Conservation (phyloP, 73 alveolate species). For the Uronychia setigera region DNA sequence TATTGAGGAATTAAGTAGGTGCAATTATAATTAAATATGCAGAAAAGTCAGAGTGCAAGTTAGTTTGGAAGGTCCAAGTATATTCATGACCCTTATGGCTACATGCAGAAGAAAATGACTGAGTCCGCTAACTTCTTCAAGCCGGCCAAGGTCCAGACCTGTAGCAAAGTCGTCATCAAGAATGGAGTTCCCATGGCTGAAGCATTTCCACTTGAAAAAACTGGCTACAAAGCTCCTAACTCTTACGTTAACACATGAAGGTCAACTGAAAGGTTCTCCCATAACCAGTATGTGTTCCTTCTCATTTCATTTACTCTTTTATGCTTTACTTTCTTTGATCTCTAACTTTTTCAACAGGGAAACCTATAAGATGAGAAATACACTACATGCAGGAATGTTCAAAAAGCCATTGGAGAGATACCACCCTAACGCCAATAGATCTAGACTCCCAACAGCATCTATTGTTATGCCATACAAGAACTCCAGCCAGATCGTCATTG, state of each 20-base stretch:
- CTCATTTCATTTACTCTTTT: no score
- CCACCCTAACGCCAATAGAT: constrained; percentile 55
- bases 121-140: constrained; percentile 65
- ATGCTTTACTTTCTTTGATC: no score
- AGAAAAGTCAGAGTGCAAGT: background rate
- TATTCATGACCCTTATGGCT: constrained; percentile 47
- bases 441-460: constrained; percentile 44
- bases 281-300: constrained; percentile 13
- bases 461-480: constrained; percentile 62
- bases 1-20: background rate
- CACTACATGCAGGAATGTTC: constrained; percentile 68
- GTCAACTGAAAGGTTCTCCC: constrained; percentile 41
- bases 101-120: constrained; percentile 29
- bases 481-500: constrained; percentile 50
- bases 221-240: constrained; percentile 59
- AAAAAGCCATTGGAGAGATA: constrained; percentile 73
- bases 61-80: background rate
- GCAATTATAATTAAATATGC: background rate
- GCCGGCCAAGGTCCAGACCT: constrained; percentile 54
- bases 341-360: constrained; percentile 26
- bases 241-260: constrained; percentile 44
- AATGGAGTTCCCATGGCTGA: constrained; percentile 80
- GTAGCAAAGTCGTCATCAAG: constrained; percentile 60
- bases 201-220: constrained; percentile 70
- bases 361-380: constrained; percentile 9